Evolutionary conservation across 352 stramenopile species (phyloP).

Genomic region (Phytophthora lateralis): DNA sequence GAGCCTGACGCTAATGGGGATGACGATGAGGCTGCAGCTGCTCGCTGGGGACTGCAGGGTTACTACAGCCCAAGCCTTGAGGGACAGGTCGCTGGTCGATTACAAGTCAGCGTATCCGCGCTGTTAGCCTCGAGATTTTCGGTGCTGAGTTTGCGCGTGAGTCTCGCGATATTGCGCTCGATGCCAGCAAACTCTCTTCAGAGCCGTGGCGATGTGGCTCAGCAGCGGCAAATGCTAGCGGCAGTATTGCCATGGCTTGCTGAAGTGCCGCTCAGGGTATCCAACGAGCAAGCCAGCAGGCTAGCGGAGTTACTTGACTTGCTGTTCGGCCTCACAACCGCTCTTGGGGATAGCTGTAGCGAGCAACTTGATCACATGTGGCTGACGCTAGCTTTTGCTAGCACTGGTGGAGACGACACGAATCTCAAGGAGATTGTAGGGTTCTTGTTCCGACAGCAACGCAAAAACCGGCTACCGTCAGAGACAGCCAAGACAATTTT

Average conservation of each 20-base stretch:
- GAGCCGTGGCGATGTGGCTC: conserved; percentile 37
- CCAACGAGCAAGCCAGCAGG: conserved; percentile 7
- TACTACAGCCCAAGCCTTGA: conserved; percentile 33
- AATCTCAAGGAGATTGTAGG: conserved; percentile 15
- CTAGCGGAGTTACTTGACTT: conserved; percentile 42
- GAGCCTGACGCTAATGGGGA: conserved; percentile 8
- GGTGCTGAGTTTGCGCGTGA: conserved; percentile 37
- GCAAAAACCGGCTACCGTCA: conserved; percentile 31
- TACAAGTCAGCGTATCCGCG: conserved; percentile 34
- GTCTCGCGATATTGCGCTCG: conserved; percentile 47
- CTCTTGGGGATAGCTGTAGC: conserved; percentile 38
- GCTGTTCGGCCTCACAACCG: conserved; percentile 60
- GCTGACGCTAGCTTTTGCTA: conserved; percentile 60
- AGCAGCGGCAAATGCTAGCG: conserved; percentile 58
- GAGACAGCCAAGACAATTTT: conserved; percentile 58
- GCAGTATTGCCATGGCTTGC: conserved; percentile 62
- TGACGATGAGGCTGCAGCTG: conserved; percentile 28
- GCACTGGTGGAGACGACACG: conserved; percentile 8
- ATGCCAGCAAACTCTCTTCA: conserved; percentile 28
- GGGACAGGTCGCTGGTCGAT: conserved; percentile 13
- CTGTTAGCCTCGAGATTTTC: conserved; percentile 42
- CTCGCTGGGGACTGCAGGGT: conserved; percentile 32
- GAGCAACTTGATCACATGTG: conserved; percentile 72
- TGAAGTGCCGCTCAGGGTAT: conserved; percentile 34
- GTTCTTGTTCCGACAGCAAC: conserved; percentile 58